Evolutionary conservation across 2,329 filamentous ascomycete genomes (phyloP).

Genomic region (Clathrospora elynae): DNA sequence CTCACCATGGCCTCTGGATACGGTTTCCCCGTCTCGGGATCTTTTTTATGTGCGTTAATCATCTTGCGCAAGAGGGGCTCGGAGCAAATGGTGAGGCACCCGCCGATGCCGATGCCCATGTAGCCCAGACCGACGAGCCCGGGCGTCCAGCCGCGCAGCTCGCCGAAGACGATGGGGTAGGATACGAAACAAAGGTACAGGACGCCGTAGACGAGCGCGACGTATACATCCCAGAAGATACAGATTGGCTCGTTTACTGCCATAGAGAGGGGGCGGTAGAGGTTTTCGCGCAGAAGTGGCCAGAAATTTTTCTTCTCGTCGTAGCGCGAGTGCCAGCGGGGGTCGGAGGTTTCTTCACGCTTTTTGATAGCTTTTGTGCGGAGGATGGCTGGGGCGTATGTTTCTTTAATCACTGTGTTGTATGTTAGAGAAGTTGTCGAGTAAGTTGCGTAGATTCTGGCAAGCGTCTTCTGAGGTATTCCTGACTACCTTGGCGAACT

Average conservation of each 20-base stretch:
- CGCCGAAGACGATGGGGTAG: constrained; percentile 81
- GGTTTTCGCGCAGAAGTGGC: constrained; percentile 72
- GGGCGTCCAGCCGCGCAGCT: constrained; percentile 75
- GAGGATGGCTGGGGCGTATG: constrained; percentile 74
- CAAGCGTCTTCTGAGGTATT: no score
- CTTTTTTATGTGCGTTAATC: constrained; percentile 75
- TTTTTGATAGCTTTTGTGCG: constrained; percentile 71
- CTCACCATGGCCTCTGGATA: constrained; percentile 81
- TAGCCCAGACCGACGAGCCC: constrained; percentile 79
- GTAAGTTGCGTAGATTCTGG: neutral
- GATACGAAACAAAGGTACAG: constrained; percentile 90
- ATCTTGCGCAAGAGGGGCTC: constrained; percentile 75
- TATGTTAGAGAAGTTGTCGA: constrained; percentile 56
- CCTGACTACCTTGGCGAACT: no score
- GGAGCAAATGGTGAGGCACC: constrained; percentile 54
- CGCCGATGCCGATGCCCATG: constrained; percentile 69
- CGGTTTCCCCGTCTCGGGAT: constrained; percentile 74
- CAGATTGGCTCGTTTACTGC: constrained; percentile 84
- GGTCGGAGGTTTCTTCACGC: constrained; percentile 74
- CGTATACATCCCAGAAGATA: constrained; percentile 74
- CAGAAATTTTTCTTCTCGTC: constrained; percentile 71
- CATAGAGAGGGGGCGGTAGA: constrained; percentile 78
- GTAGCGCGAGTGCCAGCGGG: constrained; percentile 78
- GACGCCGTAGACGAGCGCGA: constrained; percentile 80
- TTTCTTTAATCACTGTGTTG: constrained; percentile 77